These are phyloP conservation scores for Metschnikowia arizonensis DNA, from an alignment of 805 yeast genomes.

Conservation along the genomic window DNA sequence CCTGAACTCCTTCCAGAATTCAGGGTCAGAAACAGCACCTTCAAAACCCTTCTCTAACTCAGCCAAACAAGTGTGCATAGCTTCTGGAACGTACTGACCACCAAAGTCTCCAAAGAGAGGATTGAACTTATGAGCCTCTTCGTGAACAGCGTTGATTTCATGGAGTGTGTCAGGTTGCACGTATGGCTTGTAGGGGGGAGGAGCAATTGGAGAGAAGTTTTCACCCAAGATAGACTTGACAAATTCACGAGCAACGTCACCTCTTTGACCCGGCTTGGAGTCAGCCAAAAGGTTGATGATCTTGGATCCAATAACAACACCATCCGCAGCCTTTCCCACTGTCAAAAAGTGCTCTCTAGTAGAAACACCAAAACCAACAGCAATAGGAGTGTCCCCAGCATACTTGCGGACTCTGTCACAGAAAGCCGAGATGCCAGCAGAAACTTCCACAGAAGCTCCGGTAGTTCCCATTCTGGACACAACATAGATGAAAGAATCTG, in stretches of 20 bases:
- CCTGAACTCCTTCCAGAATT: conserved; percentile 89
- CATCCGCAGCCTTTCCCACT: conserved; percentile 83
- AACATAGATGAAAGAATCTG: conserved; percentile 94
- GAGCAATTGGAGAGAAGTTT: conserved; percentile 33
- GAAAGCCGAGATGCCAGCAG: conserved; percentile 58
- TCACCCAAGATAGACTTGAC: conserved; percentile 67
- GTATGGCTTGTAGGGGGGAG: conserved; percentile 22
- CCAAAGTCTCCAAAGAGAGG: conserved; percentile 93
- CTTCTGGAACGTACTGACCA: conserved; percentile 98
- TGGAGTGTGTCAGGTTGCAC: conserved; percentile 17
- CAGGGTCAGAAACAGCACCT: conserved; percentile 81
- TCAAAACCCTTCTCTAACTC: conserved; percentile 89
- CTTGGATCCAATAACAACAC: conserved; percentile 93
- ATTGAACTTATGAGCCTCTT: conserved; percentile 62
- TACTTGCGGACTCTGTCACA: conserved; percentile 71
- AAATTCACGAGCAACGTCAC: conserved; percentile 59
- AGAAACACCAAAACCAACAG: conserved; percentile 96
- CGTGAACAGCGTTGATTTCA: conserved; percentile 36
- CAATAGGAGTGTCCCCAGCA: conserved; percentile 65
- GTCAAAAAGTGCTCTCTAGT: conserved; percentile 84
- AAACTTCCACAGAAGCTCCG: conserved; percentile 72
- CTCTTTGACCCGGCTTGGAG: conserved; percentile 57
- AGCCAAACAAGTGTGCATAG: conserved; percentile 82
- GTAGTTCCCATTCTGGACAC: conserved; percentile 98
- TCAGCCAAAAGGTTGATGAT: conserved; percentile 67